Conservation (phyloP, 352 stramenopile species). For the Phytopythium ostracodes region DNA sequence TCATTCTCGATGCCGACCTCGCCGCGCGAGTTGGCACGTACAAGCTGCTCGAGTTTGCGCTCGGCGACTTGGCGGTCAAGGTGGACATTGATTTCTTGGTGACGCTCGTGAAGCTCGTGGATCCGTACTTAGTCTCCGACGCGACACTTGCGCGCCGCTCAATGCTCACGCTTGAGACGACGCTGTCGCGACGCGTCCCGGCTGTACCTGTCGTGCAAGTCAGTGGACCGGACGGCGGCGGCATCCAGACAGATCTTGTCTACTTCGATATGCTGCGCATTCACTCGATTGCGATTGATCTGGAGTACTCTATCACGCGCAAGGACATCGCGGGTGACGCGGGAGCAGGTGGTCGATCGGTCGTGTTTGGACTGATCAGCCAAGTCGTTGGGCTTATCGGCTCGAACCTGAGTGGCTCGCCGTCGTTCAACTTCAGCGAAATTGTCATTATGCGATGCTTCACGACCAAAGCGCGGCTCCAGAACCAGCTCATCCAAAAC, state of each 20-base stretch:
- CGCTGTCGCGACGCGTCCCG: constrained; percentile 54
- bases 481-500: constrained; percentile 79
- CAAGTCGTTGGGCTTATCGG: constrained; percentile 80
- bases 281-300: constrained; percentile 59
- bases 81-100: constrained; percentile 85
- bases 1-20: constrained; percentile 74
- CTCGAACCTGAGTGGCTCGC: constrained; percentile 81
- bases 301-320: constrained; percentile 83
- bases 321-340: constrained; percentile 78
- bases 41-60: constrained; percentile 73
- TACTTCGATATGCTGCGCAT: constrained; percentile 84
- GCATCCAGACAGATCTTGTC: constrained; percentile 70
- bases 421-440: constrained; percentile 80
- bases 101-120: constrained; percentile 74
- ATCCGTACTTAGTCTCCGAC: constrained; percentile 75
- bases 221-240: constrained; percentile 46
- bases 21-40: constrained; percentile 76
- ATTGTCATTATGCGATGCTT: constrained; percentile 85
- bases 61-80: constrained; percentile 70
- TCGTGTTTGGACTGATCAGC: constrained; percentile 77
- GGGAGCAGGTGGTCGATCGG: constrained; percentile 51
- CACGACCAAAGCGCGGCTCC: constrained; percentile 70
- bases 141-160: constrained; percentile 54
- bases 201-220: constrained; percentile 52
- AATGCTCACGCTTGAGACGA: constrained; percentile 51